Evolutionary conservation across 805 yeast genomes (phyloP), one percentile per base, ranked within the genome.

Genomic region (Candida nanaspora): DNA sequence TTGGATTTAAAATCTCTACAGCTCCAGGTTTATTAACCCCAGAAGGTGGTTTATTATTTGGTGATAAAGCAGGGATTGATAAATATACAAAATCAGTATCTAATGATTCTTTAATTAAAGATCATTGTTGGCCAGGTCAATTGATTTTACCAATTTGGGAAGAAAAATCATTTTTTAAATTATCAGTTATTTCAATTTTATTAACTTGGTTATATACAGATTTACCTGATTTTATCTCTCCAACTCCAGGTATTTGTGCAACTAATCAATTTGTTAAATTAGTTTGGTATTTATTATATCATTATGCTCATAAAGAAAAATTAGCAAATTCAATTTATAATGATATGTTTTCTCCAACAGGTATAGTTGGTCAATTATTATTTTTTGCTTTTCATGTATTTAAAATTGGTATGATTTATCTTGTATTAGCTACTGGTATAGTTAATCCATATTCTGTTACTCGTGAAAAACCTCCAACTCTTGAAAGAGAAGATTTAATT

Each of bases 231-330:
- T 74, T 69, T 51, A 68, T 87, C 40, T 76, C 89, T 28, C 97
- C 97, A 37, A 91, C 98, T 4, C 98, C 98, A 0, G 96, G 96
- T 20, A 72, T 80, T 42, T 83, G 89, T 48, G 63, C 87, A 42
- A 82, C 94, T 10, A 82, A 79, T 52, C 76, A 78, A 49, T 42
- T 78, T 22, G 63, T 73, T 6, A 62, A 54, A 40, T 16, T 45
- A 2, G 41, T 54, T 5, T 53, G 61, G 13, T 44, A 49, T 21
- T 19, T 66, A 2, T 52, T 70, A 21, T 46, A 35, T 15, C 33
- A 53, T 15, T 41, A 49, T 18, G 61, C 74, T 45, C 75, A 72
- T 15, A 51, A 62, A 35, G 55, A 60, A 5, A 61, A 58, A 4
- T 48, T 77, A 28, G 82, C 82, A 3, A 56, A 53, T 3, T 64